phyloP scores from a whole-genome alignment of 805 yeast species.

The Hanseniaspora guilliermondii region DNA sequence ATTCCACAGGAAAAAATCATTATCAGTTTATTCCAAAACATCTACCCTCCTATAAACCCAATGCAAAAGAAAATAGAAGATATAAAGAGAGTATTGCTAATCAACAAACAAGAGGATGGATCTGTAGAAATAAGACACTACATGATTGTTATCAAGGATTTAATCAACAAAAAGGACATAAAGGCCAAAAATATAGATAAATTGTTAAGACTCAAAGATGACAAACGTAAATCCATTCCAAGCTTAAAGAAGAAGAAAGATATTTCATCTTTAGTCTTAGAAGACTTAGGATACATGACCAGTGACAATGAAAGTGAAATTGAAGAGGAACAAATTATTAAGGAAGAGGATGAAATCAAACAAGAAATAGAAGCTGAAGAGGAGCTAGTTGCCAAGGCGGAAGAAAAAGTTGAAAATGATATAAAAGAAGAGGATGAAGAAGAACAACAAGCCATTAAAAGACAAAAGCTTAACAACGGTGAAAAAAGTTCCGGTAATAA shows the following conservation, averaged over 20 bases:
- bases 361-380: conserved; percentile 33
- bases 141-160: conserved; percentile 72
- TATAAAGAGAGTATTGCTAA: conserved; percentile 73
- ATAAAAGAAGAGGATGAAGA: conserved; percentile 20
- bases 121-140: conserved; percentile 80
- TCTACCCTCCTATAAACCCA: conserved; percentile 91
- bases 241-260: conserved; percentile 55
- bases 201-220: conserved; percentile 12
- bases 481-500: conserved; percentile 32
- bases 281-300: conserved; percentile 64
- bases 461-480: conserved; percentile 15
- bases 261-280: conserved; percentile 71
- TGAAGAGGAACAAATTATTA: conserved; percentile 54
- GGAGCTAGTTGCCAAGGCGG: conserved; percentile 18
- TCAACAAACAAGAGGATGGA: conserved; percentile 64
- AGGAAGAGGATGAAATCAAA: conserved; percentile 24
- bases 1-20: conserved; percentile 65
- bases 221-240: conserved; percentile 37
- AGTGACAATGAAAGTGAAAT: conserved; percentile 92
- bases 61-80: conserved; percentile 59
- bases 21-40: conserved; percentile 83
- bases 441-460: conserved; percentile 14
- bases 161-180: conserved; percentile 60
- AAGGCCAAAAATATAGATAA: conserved; percentile 51
- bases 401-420: conserved; percentile 18